Evolutionary conservation across 305 asterid species (phyloP), one percentile per base, ranked within the genome.

Genomic region (Fraxinus albicans): DNA sequence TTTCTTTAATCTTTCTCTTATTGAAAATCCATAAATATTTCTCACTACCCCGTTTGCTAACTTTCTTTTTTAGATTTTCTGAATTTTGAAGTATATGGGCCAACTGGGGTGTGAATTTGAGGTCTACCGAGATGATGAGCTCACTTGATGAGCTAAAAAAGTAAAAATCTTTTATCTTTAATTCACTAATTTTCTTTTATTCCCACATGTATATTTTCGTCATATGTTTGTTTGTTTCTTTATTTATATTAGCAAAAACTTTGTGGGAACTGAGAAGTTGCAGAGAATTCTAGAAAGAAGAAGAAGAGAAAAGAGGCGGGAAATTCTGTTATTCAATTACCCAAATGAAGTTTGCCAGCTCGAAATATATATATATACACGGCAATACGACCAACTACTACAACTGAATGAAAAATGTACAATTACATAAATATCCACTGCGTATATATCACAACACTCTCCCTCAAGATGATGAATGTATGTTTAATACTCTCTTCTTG

Each of bases 41-140:
- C 8, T 47, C 10, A 3, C 69, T 42, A 63, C 50, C 19, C 76
- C 27, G 29, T 21, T 17, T 33, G 31, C 60, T 77, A 17, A 13
- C 5, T 72, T 12, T 65, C 27, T 19, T 60, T 35, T n/a, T 65
- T 35, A 33, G n/a, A 15, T 40, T 53, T 80, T 75, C 86, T 42
- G 10, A 33, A 21, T 78, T 86, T 58, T 23, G 47, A 90, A 92
- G 98, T 95, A 91, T 70, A 87, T 93, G 95, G 98, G 98, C 75
- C 96, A 93, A 90, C 88, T 92, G 60, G 96, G 97, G 6, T 95
- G 94, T 85, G 88, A 87, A 33, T 93, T 93, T 79, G 98, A 91
- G 89, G 99, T 94, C 53, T 96, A 92, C 86, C 87, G 98, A 73
- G 94, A 96, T 72, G 99, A 96, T 76, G 33, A 96, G 85, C 94